A percentile compares a stretch with the other conserved stretches of the same genome.
Evolutionary conservation across 2,329 filamentous ascomycete species (phyloP).

Genomic region (Hymenoscyphus linearis): DNA sequence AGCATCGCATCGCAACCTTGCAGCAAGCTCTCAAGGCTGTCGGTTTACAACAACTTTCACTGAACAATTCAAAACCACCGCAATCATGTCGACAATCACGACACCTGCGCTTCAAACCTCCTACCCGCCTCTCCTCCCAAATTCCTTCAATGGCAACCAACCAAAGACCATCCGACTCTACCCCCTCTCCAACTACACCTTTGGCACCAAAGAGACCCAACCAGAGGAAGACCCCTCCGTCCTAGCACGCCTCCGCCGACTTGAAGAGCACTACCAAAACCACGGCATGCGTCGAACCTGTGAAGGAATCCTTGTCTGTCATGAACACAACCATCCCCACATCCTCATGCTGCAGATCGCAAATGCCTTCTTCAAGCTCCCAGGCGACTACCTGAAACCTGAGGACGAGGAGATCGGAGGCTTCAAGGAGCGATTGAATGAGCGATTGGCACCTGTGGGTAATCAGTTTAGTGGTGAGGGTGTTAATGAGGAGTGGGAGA

Average conservation of each 20-base stretch:
- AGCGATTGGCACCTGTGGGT: conserved; percentile 88
- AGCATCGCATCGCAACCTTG: not conserved
- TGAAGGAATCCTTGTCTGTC: conserved; percentile 94
- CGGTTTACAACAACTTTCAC: not conserved
- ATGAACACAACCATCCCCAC: conserved; percentile 98
- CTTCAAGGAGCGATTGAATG: conserved; percentile 91
- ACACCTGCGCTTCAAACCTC: conserved; percentile 69
- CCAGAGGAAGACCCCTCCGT: conserved; percentile 97
- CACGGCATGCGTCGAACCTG: conserved; percentile 97
- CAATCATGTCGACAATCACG: conserved; percentile 79
- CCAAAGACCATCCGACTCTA: conserved; percentile 86
- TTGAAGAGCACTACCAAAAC: conserved; percentile 90
- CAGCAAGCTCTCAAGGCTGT: not conserved
- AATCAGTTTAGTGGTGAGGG: conserved; percentile 75
- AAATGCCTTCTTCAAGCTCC: conserved; percentile 98
- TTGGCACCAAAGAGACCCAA: conserved; percentile 96
- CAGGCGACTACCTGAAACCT: conserved; percentile 86
- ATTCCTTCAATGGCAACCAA: conserved; percentile 83
- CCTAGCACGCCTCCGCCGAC: conserved; percentile 80
- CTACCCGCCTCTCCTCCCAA: conserved; percentile 71
- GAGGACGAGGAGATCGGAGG: conserved; percentile 88
- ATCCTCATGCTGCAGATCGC: conserved; percentile 99
- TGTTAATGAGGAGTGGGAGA: conserved; percentile 88
- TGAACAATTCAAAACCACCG: not conserved
- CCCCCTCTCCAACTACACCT: conserved; percentile 97